A percentile compares a stretch with the other conserved stretches of the same genome.
Conservation (phyloP, 2,329 filamentous ascomycete species). For the Lizonia empirigonia region DNA sequence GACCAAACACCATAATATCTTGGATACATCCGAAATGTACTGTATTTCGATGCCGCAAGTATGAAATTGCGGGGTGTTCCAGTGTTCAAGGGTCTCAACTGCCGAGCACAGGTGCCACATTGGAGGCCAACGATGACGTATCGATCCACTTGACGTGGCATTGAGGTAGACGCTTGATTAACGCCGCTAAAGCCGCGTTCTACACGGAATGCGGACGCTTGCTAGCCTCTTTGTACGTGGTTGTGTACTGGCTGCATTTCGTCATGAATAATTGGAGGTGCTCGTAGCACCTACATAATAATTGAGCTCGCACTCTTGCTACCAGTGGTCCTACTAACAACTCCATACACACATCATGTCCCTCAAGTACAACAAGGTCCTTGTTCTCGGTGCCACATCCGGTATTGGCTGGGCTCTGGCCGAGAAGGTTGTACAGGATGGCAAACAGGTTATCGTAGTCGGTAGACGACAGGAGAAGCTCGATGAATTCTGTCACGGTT, state of each 20-base stretch:
- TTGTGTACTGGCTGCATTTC: background rate
- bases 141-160: conserved; percentile 2
- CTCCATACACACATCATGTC: conserved; percentile 45
- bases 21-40: background rate
- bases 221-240: background rate
- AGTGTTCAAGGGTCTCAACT: background rate
- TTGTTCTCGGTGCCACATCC: conserved; percentile 60
- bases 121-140: conserved; percentile 8
- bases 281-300: background rate
- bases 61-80: background rate
- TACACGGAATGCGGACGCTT: background rate
- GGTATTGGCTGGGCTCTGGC: conserved; percentile 60
- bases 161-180: background rate
- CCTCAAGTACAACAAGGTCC: conserved; percentile 58
- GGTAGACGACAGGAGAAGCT: conserved; percentile 60
- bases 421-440: conserved; percentile 55
- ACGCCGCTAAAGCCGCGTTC: conserved; percentile 6
- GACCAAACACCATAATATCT: background rate
- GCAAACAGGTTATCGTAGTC: conserved; percentile 55
- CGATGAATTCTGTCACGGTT: no score
- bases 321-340: background rate
- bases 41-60: background rate
- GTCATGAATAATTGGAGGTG: background rate
- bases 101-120: background rate
- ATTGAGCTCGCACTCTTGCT: background rate